Evolutionary conservation across 257 asterid species (phyloP).

Genomic region (Fraxinus anomala): DNA sequence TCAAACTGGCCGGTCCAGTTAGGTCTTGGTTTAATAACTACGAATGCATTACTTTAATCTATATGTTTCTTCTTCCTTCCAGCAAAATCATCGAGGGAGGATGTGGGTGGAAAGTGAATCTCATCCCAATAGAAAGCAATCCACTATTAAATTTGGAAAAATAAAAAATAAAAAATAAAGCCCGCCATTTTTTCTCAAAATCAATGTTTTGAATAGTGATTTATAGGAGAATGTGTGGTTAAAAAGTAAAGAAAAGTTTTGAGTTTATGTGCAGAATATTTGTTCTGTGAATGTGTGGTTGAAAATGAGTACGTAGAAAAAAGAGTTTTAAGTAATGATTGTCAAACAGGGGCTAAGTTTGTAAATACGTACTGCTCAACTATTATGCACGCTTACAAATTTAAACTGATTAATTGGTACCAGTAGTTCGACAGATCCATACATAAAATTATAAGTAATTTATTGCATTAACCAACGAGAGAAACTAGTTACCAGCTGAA

Average conservation of each 20-base stretch:
- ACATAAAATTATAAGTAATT: not conserved
- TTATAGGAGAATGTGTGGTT: no score
- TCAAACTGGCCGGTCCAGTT: no score
- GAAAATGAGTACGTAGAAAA: no score
- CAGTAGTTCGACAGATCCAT: not conserved
- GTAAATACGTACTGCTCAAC: not conserved
- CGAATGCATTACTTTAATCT: not conserved
- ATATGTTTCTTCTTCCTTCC: not conserved
- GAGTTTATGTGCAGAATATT: no score
- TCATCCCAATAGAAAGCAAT: not conserved
- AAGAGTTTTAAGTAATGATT: no score
- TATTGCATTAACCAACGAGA: constrained; percentile 1
- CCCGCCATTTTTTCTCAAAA: no score
- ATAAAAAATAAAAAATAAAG: not conserved
- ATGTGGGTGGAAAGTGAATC: not conserved
- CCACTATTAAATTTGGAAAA: not conserved
- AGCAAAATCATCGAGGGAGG: not conserved
- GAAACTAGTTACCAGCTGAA: constrained; percentile 10
- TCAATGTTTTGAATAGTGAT: no score
- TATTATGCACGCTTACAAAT: not conserved
- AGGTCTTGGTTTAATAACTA: not conserved
- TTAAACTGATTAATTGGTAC: not conserved
- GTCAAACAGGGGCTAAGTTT: not conserved
- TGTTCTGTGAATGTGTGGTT: no score
- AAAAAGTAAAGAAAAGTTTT: no score